Conservation (phyloP, 2,329 filamentous ascomycete genomes). For the Verruconis gallopava region DNA sequence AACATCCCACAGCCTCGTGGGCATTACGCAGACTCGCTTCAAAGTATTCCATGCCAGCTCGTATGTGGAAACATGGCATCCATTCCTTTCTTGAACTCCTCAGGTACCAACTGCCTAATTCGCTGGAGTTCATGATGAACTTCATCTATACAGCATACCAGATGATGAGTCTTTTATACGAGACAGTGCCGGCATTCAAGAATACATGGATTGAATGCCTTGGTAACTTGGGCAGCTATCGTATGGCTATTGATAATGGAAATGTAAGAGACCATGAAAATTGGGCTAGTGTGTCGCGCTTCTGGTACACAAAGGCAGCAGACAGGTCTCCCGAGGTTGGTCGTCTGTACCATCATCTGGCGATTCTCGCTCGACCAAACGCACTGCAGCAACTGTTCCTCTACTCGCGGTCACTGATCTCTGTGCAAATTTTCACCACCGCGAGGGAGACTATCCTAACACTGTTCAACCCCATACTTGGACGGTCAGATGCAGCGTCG, state of each 20-base stretch:
- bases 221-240: slow-evolving; percentile 70
- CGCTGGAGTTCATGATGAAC: slow-evolving; percentile 84
- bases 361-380: slow-evolving; percentile 60
- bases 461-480: slow-evolving; percentile 42
- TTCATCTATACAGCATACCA: slow-evolving; percentile 73
- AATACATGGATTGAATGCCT: slow-evolving; percentile 92
- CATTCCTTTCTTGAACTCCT: slow-evolving; percentile 66
- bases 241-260: slow-evolving; percentile 84
- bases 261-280: slow-evolving; percentile 61
- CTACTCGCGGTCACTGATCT: slow-evolving; percentile 58
- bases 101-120: slow-evolving; percentile 49
- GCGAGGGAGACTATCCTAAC: slow-evolving; percentile 58
- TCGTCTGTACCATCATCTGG: slow-evolving; percentile 76
- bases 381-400: slow-evolving; percentile 59
- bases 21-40: slow-evolving; percentile 55
- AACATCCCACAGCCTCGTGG: slow-evolving; percentile 66
- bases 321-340: slow-evolving; percentile 64
- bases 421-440: slow-evolving; percentile 52
- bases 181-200: slow-evolving; percentile 69
- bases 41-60: slow-evolving; percentile 81
- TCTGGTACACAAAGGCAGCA: slow-evolving; percentile 76
- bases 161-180: slow-evolving; percentile 69
- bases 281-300: slow-evolving; percentile 64
- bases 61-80: slow-evolving; percentile 92
- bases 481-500: neutral